A percentile compares a stretch with the other conserved stretches of the same genome.
phyloP scores from a whole-genome alignment of 1,139 yeast genomes.

The Pneumocystis sp. region DNA sequence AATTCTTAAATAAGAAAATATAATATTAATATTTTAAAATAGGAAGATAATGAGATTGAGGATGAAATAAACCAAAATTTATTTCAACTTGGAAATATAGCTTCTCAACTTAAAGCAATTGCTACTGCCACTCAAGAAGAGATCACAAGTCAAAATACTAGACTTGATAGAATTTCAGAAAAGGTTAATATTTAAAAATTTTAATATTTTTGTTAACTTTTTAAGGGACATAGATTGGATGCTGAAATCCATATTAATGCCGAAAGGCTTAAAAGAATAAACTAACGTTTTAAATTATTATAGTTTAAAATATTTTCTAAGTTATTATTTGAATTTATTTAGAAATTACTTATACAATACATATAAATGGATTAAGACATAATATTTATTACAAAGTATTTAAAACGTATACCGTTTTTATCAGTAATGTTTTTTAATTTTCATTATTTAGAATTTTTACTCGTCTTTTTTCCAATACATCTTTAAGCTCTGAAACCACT shows the following conservation, averaged over 20 bases:
- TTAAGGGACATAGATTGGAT: conserved; percentile 32
- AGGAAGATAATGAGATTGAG: conserved; percentile 47
- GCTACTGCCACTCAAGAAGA: conserved; percentile 41
- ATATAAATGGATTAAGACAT: neutral
- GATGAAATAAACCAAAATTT: conserved; percentile 41
- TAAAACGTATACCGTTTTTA: neutral
- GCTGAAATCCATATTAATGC: conserved; percentile 38
- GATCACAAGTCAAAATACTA: conserved; percentile 35
- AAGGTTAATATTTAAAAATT: conserved; percentile 22
- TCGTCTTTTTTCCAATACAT: conserved; percentile 1
- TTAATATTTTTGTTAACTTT: neutral
- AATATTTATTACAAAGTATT: neutral
- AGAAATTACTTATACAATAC: neutral
- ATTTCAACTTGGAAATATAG: conserved; percentile 35
- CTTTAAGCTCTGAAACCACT: conserved; percentile 1
- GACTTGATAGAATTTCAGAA: conserved; percentile 39
- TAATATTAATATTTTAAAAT: neutral
- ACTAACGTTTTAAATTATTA: conserved; percentile 14
- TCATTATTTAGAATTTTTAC: neutral
- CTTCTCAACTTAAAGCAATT: conserved; percentile 35
- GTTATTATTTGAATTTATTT: neutral
- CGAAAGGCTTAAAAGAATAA: conserved; percentile 28
- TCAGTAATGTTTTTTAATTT: neutral
- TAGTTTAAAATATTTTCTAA: neutral
- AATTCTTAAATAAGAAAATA: conserved; percentile 27